Evolutionary conservation across 352 stramenopile species (phyloP).

Genomic region (Peronospora belbahrii): DNA sequence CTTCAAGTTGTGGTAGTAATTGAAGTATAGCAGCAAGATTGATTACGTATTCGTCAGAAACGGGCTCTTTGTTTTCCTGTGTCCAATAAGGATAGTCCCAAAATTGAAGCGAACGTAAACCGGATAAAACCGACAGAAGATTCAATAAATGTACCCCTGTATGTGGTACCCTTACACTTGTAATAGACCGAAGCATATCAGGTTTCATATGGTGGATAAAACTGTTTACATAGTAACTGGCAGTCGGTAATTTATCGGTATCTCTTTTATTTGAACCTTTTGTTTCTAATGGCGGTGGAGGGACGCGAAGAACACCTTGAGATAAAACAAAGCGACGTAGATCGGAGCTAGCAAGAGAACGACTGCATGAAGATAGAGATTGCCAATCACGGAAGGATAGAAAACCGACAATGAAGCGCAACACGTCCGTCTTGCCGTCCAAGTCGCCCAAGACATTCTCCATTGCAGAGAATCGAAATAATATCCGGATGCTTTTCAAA

Average conservation of each 20-base stretch:
- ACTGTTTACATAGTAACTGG: constrained; percentile 29
- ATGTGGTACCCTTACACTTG: constrained; percentile 24
- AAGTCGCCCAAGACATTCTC: constrained; percentile 28
- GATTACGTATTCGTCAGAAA: constrained; percentile 27
- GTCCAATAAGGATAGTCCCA: constrained; percentile 38
- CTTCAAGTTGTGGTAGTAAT: constrained; percentile 25
- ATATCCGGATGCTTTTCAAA: background rate
- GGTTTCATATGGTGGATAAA: constrained; percentile 28
- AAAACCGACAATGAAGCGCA: constrained; percentile 35
- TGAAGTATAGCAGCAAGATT: constrained; percentile 31
- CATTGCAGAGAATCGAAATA: constrained; percentile 7
- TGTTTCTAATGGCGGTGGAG: constrained; percentile 15
- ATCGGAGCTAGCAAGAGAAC: constrained; percentile 23
- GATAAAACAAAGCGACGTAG: constrained; percentile 38
- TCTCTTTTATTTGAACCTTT: background rate
- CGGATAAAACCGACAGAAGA: constrained; percentile 29
- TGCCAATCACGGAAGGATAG: constrained; percentile 33
- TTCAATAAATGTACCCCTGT: constrained; percentile 35
- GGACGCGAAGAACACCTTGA: constrained; percentile 32
- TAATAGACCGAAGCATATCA: constrained; percentile 27
- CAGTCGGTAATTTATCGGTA: constrained; percentile 10
- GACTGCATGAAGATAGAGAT: constrained; percentile 30
- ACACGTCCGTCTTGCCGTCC: constrained; percentile 37
- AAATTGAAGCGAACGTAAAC: constrained; percentile 28
- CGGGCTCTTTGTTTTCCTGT: constrained; percentile 9